These are phyloP conservation scores for Trypanosoma rangeli DNA, from an alignment of 208 protist genomes.

Conservation along the genomic window DNA sequence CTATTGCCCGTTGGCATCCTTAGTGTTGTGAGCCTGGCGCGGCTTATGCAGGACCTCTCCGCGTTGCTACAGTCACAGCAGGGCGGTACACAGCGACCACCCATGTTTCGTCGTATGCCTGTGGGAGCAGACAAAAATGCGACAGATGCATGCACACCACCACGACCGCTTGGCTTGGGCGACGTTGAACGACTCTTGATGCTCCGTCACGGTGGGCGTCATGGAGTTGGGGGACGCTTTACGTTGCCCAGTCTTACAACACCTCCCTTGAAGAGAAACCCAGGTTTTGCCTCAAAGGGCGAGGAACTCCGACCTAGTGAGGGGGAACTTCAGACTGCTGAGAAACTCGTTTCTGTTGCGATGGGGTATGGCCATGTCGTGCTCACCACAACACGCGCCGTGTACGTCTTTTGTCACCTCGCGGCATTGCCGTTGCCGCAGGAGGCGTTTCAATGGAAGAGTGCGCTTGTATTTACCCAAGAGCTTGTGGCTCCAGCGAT, in stretches of 20 bases:
- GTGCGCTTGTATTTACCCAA: slow-evolving; percentile 23
- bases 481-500: background rate
- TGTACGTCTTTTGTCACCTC: slow-evolving; percentile 43
- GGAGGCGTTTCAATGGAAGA: slow-evolving; percentile 23
- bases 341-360: slow-evolving; percentile 26
- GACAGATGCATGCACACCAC: background rate
- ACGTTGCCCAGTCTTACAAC: background rate
- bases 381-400: slow-evolving; percentile 33
- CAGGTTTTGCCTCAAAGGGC: background rate
- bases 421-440: slow-evolving; percentile 36
- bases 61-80: background rate
- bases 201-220: background rate
- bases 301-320: background rate
- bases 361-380: slow-evolving; percentile 42
- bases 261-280: background rate
- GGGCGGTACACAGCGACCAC: background rate
- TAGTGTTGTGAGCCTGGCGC: slow-evolving; percentile 22
- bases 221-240: background rate
- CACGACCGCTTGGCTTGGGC: background rate
- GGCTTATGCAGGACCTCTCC: background rate
- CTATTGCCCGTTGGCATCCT: slow-evolving; percentile 39
- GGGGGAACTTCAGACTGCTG: background rate
- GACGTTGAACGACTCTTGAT: slow-evolving; percentile 1
- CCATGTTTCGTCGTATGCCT: slow-evolving; percentile 8
- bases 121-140: background rate